Evolutionary conservation across 495 filamentous ascomycete species (phyloP), one percentile per base, ranked within the genome.

Genomic region (Neurospora intermedia): DNA sequence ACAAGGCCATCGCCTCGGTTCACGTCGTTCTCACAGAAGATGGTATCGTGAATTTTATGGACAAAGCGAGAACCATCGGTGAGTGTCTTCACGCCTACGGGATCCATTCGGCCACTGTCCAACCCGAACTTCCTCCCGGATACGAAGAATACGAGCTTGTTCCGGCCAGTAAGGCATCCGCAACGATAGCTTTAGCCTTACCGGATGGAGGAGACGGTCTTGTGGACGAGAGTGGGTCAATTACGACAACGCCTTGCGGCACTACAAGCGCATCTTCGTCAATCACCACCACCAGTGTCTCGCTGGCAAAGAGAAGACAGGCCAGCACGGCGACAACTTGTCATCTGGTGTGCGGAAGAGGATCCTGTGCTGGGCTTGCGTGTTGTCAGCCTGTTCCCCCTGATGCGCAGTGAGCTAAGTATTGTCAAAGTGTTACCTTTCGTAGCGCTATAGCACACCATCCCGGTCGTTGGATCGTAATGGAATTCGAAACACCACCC

Each of bases 11-110:
- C 20, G 94, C 94, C 6, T 91, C 91, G 0, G 88, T 95, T 1
- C 95, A 98, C 78, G 88, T 98, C 20, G 89, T 96, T 70, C 90
- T 97, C 18, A 90, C 89, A 43, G 83, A 85, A 69, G 80, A 81
- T 62, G 78, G 83, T 35, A 77, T 87, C 72, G 85, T 87, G 71
- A 83, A 89, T 31, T 98, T 97, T 80, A 96, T 96, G 92, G 82
- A 84, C 35, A 89, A 93, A 54, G 94, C 93, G 3, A 87, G 87
- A 40, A 89, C 88, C 38, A 89, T 97, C 62, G 84, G 91, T 16
- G 87, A 89, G 48, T 98, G 95, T 81, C 87, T 98, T 10, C 95
- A 97, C 77, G 94, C 90, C 42, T 97, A 96, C 75, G 94, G 94
- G 15, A 96, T 98, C 74, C 94, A 97, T 81, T 94, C 92, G 0